Base-by-base conservation (phyloP, 73 alveolate species). In the Effrenium voratum region DNA sequence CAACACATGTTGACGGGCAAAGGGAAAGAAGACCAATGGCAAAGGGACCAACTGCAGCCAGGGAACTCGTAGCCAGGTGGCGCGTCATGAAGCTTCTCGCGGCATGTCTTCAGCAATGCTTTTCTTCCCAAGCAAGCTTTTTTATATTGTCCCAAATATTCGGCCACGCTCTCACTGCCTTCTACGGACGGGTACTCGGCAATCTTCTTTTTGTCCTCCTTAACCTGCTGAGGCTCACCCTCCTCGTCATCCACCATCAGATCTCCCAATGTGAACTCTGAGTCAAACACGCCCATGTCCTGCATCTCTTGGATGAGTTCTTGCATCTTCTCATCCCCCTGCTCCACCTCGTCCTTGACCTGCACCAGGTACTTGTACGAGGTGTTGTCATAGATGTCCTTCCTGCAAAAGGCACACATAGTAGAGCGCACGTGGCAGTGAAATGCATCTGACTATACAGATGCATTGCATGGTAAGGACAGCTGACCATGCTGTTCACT, bases 261-360 rank as follows among this genome's bases (percentile, higher is more conserved):
- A 38, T 90, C 97, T 0, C 97, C 97, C 46, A 90, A 38, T 8
- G 36, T 28, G 60, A 90, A 90, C 59, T 68, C 87, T 5, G 76
- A 32, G n/a, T 52, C 46, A 12, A 45, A 40, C 24, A 90, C 1
- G 0, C 97, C 97, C 97, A 55, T 41, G 6, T 90, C 76, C 22
- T 68, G 34, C 75, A 90, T 44, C 46, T 90, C 97, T 24, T 66
- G 87, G 26, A 68, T 75, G 16, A 90, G 66, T 34, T 46, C 87
- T 45, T 68, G 50, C 43, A 90, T 38, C 36, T 40, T 36, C 59
- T 90, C 97, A 22, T 90, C 97, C 3, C 87, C 97, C 3, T 52
- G 36, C 60, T 90, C 97, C 3, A 90, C 87, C 5, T 90, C 97
- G 32, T 90, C 97, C 0, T 87, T 72, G 3, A 70, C 87, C 73